A percentile compares a stretch with the other conserved stretches of the same genome.
Conservation (phyloP, 2,329 filamentous ascomycete species). For the Ophiostoma populinum region DNA sequence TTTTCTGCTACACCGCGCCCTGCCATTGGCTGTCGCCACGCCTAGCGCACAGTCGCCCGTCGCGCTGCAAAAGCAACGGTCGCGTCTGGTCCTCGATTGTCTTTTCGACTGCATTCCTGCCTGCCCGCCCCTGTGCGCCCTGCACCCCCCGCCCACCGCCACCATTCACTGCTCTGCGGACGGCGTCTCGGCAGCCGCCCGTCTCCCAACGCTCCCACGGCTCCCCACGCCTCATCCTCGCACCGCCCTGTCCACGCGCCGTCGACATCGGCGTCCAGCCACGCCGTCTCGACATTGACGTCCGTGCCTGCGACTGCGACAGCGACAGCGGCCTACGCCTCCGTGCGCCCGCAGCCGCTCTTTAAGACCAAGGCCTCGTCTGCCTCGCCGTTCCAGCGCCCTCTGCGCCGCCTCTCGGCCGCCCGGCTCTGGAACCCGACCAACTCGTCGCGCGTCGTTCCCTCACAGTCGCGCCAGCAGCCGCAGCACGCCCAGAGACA, state of each 20-base stretch:
- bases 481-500: constrained; percentile 4
- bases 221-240: constrained; percentile 23
- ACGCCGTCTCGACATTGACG: not conserved
- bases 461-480: constrained; percentile 1
- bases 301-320: not conserved
- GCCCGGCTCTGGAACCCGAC: constrained; percentile 43
- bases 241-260: constrained; percentile 8
- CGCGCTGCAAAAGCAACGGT: too few relatives aligned
- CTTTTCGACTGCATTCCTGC: not conserved
- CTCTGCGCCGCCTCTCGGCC: constrained; percentile 24
- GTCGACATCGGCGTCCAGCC: constrained; percentile 1
- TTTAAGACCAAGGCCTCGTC: constrained; percentile 29
- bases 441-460: constrained; percentile 32
- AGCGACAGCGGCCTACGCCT: constrained; percentile 4
- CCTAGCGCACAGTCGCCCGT: too few relatives aligned
- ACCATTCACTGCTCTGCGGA: constrained; percentile 13
- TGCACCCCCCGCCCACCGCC: not conserved
- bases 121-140: not conserved
- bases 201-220: constrained; percentile 26
- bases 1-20: not conserved
- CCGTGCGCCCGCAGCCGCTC: constrained; percentile 19
- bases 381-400: constrained; percentile 13
- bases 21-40: constrained; percentile 9
- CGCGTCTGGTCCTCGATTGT: not conserved
- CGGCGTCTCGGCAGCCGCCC: constrained; percentile 30